Evolutionary conservation across 2,329 filamentous ascomycete genomes (phyloP), one percentile per base, ranked within the genome.

Genomic region (Colletotrichum tanaceti): DNA sequence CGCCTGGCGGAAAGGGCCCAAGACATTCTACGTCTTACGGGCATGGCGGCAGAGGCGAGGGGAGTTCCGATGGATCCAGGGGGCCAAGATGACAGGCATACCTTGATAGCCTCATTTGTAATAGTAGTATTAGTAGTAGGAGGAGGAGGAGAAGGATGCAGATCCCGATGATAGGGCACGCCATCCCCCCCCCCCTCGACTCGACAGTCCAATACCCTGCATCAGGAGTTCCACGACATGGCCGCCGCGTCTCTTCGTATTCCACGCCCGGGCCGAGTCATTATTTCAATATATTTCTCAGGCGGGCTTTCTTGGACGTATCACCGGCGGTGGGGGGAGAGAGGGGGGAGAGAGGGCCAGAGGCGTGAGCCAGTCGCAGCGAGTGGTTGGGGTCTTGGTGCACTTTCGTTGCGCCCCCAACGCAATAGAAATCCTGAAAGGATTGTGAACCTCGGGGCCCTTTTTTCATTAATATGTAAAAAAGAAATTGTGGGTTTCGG

Each of bases 181-280:
- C 28, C 22, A 46, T 3, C 28, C 28, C 24, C 5, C 28, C 28
- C 28, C 5, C 28, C 28, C 28, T 6, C 6, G n/a, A n/a, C n/a
- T 28, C 49, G 32, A 35, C 32, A 60, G 3, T 28, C 28, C 5
- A 28, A 20, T 5, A 38, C 32, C 28, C 53, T 52, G 60, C 52
- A 35, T 60, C 38, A 55, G 55, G 28, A 41, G 65, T 68, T 65
- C 49, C 65, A 61, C 55, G 50, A 57, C 65, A 38, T 53, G 28
- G 28, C 28, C 28, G 28, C 28, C 28, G 28, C 28, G 28, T 6
- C 28, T 14, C 35, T 50, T 68, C 65, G 65, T 68, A 68, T 68
- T 65, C 22, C 65, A 50, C 18, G 44, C 50, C 65, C 50, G 38
- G 28, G 62, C 22, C 62, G 55, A 60, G 47, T 52, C 54, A 58